phyloP scores from a whole-genome alignment of 2,329 filamentous ascomycete genomes.

The Fusarium brachygibbosum region DNA sequence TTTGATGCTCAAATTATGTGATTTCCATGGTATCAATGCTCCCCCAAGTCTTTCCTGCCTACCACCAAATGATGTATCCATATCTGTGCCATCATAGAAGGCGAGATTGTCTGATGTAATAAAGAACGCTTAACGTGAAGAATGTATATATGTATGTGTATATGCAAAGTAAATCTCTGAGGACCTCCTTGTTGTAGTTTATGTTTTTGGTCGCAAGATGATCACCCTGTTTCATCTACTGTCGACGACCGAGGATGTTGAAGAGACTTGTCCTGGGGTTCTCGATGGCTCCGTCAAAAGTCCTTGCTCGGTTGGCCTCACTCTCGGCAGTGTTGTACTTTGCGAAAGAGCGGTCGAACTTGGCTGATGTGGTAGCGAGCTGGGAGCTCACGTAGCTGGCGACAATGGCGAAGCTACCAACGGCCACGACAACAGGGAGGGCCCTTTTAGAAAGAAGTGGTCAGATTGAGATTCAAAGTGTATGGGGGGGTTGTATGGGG shows the following conservation, averaged over 20 bases:
- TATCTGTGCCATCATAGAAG: constrained; percentile 1
- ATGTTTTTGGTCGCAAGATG: neutral
- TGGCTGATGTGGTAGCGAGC: constrained; percentile 51
- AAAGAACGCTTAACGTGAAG: constrained; percentile 39
- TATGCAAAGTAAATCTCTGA: neutral
- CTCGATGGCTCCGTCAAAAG: constrained; percentile 51
- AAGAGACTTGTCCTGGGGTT: constrained; percentile 55
- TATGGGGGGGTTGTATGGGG: neutral
- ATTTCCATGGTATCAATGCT: constrained; percentile 36
- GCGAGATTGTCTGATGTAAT: constrained; percentile 22
- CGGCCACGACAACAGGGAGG: constrained; percentile 39
- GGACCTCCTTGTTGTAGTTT: neutral
- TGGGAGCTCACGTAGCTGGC: constrained; percentile 54
- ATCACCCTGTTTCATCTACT: constrained; percentile 17
- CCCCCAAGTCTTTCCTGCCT: constrained; percentile 6
- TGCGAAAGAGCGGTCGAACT: constrained; percentile 56
- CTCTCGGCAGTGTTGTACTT: constrained; percentile 57
- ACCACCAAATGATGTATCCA: constrained; percentile 9
- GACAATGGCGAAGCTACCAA: constrained; percentile 46
- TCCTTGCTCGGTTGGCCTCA: constrained; percentile 51
- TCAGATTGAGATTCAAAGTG: neutral
- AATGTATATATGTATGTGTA: constrained; percentile 18
- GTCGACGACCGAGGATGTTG: constrained; percentile 54
- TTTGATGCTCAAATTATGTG: constrained; percentile 29
- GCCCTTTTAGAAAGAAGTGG: constrained; percentile 18